Conservation (phyloP, 441 rosid genomes). For the Sinapis alba region DNA sequence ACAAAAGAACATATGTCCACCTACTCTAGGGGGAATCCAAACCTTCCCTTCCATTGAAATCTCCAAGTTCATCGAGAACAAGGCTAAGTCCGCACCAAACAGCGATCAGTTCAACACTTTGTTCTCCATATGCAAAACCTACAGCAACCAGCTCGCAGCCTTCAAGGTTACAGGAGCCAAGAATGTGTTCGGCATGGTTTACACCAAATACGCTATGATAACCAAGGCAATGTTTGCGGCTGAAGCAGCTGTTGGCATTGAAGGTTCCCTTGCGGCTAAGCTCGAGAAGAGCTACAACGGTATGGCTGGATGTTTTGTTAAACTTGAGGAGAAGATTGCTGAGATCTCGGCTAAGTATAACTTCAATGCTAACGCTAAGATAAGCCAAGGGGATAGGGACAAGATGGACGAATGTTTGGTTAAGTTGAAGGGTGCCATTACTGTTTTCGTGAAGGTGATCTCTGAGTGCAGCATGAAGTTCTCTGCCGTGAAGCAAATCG, state of each 20-base stretch:
- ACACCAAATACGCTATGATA: conserved; percentile 2
- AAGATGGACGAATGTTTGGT: conserved; percentile 2
- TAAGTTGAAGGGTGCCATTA: conserved; percentile 23
- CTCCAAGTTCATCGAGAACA: conserved; percentile 3
- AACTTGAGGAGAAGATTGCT: background rate
- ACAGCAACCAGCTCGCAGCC: background rate
- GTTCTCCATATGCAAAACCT: conserved; percentile 20
- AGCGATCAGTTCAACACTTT: background rate
- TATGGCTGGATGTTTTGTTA: conserved; percentile 21
- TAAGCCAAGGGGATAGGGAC: conserved; percentile 2
- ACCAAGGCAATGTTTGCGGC: conserved; percentile 11
- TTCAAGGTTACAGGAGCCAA: background rate
- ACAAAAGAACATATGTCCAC: conserved; percentile 7
- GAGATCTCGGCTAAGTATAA: conserved; percentile 14
- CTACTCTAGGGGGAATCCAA: conserved; percentile 24
- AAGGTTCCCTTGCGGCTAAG: background rate
- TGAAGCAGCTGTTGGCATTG: conserved; percentile 15
- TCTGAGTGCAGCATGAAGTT: background rate
- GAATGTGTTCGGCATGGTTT: background rate
- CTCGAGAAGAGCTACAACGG: background rate
- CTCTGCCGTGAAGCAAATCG: background rate
- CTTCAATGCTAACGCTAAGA: conserved; percentile 15
- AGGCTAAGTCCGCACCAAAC: background rate
- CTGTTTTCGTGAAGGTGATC: background rate
- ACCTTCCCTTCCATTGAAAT: conserved; percentile 12